Evolutionary conservation across 2,329 filamentous ascomycete species (phyloP), one percentile per base, ranked within the genome.

Genomic region (Phyllosticta citribraziliensis): DNA sequence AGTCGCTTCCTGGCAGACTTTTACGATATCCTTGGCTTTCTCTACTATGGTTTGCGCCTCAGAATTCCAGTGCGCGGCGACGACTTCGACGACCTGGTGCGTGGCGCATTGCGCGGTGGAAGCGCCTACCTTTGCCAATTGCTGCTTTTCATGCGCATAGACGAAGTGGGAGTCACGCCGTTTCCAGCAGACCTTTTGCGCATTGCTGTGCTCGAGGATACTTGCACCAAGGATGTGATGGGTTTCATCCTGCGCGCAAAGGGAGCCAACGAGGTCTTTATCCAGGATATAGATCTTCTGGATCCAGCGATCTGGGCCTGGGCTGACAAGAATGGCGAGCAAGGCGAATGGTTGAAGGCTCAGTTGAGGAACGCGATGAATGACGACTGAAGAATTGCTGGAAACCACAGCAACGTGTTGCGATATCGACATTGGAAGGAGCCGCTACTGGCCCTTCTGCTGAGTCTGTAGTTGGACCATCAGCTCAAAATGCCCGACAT

Each of bases 41-140:
- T 61, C 14, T 14, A 27, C 27, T n/a, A n/a, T 3, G 40, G 40
- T 8, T 14, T 61, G 4, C 54, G 52, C 55, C 20, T 56, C 12
- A 22, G 25, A 2, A 54, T 73, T 50, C 59, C 62, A 17, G 65
- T 74, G 3, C 72, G 69, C 71, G 1, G 72, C 74, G 60, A 68
- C 64, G 17, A 71, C 8, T 73, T 70, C 60, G 60, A 63, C 30
- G 72, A 72, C 50, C 20, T 61, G 5, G 64, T 74, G 22, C 63
- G 63, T 55, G 65, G 70, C 19, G 72, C 71, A 2, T 67, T 71
- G 9, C 58, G 40, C 52, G 67, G 70, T 35, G 63, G 58, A 1
- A 69, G 70, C 30, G 67, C 72, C 57, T 66, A 66, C 58, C 70
- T 69, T 2, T 70, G 30, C 3, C 12, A 40, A 50, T 73, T 50